Conservation (phyloP, 2,329 filamentous ascomycete genomes). For the Colletotrichum kahawae region DNA sequence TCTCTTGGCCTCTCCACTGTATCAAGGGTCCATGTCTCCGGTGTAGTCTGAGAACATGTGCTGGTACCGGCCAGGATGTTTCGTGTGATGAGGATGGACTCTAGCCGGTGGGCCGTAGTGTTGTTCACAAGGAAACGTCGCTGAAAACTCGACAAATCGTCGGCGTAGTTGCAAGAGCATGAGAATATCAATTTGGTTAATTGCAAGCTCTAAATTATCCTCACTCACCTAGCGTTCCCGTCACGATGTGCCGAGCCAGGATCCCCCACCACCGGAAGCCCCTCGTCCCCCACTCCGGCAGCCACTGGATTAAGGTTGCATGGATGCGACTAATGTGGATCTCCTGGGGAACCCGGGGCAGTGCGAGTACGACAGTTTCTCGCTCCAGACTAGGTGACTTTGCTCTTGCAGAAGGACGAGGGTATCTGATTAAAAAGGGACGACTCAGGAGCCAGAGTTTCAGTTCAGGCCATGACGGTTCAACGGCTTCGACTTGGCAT, state of each 20-base stretch:
- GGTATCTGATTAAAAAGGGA: not conserved
- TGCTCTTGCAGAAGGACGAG: not conserved
- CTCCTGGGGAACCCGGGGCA: conserved; percentile 10
- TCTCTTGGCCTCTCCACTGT: not conserved
- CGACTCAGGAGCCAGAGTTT: not conserved
- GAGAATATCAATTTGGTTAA: not conserved
- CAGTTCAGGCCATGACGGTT: not conserved
- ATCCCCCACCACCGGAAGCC: conserved; percentile 5
- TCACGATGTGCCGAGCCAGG: not conserved
- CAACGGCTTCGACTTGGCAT: not conserved
- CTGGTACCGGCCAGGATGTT: not conserved
- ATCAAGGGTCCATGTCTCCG: not conserved
- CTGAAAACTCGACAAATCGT: too few species aligned
- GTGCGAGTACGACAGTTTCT: not conserved
- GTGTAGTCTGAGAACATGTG: not conserved
- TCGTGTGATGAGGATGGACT: not conserved
- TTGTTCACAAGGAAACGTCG: not conserved
- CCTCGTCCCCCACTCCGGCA: conserved; percentile 18
- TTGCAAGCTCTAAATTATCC: not conserved
- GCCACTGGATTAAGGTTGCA: not conserved
- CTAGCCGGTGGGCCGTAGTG: not conserved
- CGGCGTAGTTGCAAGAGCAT: too few species aligned
- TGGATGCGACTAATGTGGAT: not conserved
- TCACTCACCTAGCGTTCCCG: not conserved
- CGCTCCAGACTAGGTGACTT: not conserved